Base-by-base conservation (phyloP, 441 rosid species). In the Pelargonium citronellum region DNA sequence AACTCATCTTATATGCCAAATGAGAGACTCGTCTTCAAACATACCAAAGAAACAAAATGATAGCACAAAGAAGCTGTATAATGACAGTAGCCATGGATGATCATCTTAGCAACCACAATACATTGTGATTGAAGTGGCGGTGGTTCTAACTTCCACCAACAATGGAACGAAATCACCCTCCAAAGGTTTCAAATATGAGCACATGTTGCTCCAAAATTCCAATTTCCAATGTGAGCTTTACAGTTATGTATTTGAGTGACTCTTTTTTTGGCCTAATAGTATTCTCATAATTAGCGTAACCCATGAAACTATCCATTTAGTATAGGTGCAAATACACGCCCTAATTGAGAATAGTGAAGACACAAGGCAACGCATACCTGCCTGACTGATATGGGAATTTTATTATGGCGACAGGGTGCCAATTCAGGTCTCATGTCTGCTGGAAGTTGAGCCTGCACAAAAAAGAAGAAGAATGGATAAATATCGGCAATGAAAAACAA, bases 391-490 rank as follows among this genome's bases (percentile, higher is more conserved):
- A 86, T 39, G 41, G 99, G 87, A 77, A 92, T 80, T 84, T 95
- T 92, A 73, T 88, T 88, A 75, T 92, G 96, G 74, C 77, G 89
- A 78, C 91, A 74, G 27, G 87, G 78, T 66, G 92, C 97, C 72
- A 86, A 80, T 68, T 68, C 81, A 68, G 99, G 96, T 77, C 85
- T 88, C 99, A 91, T 91, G 77, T 95, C 93, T 55, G 64, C 74
- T 30, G 99, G 98, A 67, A 92, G 84, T 79, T 87, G 98, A 82
- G 91, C 95, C 99, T 92, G 89, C 74, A 69, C 74, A 74, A 71
- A 70, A 63, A 47, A 11, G 67, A 71, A 27, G 67, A 22, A 3
- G 1, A 10, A 13, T 13, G 34, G 16, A 22, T 41, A 57, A 77
- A 53, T 49, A 75, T 75, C 67, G 73, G 55, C 71, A 37, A 73